Evolutionary conservation across 306 rosid genomes (phyloP).

Genomic region (Begonia masoniana): DNA sequence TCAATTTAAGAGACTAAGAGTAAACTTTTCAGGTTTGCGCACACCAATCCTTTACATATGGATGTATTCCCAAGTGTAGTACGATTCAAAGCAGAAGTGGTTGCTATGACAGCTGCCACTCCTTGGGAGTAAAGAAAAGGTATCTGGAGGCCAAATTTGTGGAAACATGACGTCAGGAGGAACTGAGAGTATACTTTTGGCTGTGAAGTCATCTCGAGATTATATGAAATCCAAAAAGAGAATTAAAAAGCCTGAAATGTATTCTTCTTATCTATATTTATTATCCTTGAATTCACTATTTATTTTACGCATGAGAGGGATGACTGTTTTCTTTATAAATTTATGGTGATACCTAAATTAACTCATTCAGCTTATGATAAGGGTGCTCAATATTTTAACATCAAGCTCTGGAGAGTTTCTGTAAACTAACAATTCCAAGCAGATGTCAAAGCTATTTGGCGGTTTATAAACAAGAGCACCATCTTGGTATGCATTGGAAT

Average conservation of each 20-base stretch:
- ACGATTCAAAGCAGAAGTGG: slow-evolving; percentile 86
- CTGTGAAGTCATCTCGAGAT: slow-evolving; percentile 89
- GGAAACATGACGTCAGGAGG: slow-evolving; percentile 99
- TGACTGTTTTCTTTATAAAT: slow-evolving; percentile 12
- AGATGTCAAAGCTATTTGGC: slow-evolving; percentile 54
- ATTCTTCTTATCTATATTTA: slow-evolving; percentile 10
- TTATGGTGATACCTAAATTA: slow-evolving; percentile 83
- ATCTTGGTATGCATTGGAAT: slow-evolving; percentile 39
- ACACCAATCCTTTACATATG: slow-evolving; percentile 90
- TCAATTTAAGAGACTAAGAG: too few relatives aligned
- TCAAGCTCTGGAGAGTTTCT: slow-evolving; percentile 83
- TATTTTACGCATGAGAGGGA: slow-evolving; percentile 3
- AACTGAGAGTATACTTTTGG: slow-evolving; percentile 90
- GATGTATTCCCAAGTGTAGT: slow-evolving; percentile 81
- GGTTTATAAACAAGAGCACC: slow-evolving; percentile 62
- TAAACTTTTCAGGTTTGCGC: slow-evolving; percentile 62
- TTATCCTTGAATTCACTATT: slow-evolving; percentile 2
- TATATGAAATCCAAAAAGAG: slow-evolving; percentile 76
- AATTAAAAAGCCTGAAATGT: slow-evolving; percentile 87
- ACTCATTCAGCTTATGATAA: slow-evolving; percentile 96
- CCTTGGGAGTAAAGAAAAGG: slow-evolving; percentile 67
- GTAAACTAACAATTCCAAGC: slow-evolving; percentile 66
- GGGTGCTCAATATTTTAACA: slow-evolving; percentile 92
- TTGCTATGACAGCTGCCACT: slow-evolving; percentile 89
- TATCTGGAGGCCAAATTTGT: slow-evolving; percentile 79